Percentiles rank a stretch among this genome's conserved stretches.
Conservation (phyloP, 371 early-diverging fungal genomes). For the Lichtheimia corymbifera region DNA sequence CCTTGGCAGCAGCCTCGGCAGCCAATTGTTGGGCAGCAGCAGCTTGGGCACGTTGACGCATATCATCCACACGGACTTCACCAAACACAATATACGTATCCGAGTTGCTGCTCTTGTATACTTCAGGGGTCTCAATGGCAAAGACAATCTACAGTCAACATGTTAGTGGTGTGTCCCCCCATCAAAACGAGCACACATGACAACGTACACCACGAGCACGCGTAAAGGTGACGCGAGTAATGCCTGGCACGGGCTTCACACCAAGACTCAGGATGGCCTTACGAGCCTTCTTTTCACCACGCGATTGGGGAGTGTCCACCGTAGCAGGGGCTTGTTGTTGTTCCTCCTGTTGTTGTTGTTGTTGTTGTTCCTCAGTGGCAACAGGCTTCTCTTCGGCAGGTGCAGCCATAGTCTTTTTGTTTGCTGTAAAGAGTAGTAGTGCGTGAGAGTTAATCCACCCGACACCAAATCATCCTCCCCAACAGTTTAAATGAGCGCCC, state of each 20-base stretch:
- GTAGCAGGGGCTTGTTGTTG: slow-evolving; percentile 28
- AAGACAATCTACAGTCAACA: slow-evolving; percentile 65
- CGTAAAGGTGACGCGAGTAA: slow-evolving; percentile 91
- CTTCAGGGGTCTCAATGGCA: slow-evolving; percentile 89
- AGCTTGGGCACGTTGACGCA: slow-evolving; percentile 73
- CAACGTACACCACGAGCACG: slow-evolving; percentile 75
- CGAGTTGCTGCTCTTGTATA: slow-evolving; percentile 86
- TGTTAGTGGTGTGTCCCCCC: background rate
- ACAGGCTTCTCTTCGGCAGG: slow-evolving; percentile 25
- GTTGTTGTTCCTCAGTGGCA: slow-evolving; percentile 16
- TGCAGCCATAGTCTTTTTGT: slow-evolving; percentile 4
- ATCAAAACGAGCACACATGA: background rate
- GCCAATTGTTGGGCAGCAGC: slow-evolving; percentile 67
- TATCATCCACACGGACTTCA: slow-evolving; percentile 90
- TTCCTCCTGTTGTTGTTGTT: slow-evolving; percentile 17
- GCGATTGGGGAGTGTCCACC: slow-evolving; percentile 62
- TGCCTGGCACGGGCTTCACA: slow-evolving; percentile 83
- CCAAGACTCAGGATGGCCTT: slow-evolving; percentile 94
- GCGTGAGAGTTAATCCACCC: no score
- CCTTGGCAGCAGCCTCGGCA: slow-evolving; percentile 56
- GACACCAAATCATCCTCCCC: no score
- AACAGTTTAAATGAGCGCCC: no score
- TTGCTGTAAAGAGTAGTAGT: no score
- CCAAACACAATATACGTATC: slow-evolving; percentile 97
- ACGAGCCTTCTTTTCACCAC: slow-evolving; percentile 94